Evolutionary conservation across 140 eudicot genomes (phyloP).

Genomic region (Artemisia princeps): DNA sequence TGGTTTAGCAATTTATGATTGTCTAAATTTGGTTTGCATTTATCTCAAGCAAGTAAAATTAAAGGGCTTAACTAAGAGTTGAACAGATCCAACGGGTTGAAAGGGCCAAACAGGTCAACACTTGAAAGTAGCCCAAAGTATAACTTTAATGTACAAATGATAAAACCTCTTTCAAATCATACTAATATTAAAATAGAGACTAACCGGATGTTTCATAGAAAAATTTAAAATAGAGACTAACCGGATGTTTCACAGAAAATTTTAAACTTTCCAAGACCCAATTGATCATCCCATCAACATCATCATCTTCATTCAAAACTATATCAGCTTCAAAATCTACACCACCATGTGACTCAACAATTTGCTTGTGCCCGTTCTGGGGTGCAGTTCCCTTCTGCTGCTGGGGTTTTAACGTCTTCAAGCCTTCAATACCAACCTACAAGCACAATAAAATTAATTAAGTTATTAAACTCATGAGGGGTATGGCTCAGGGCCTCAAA

Average conservation of each 20-base stretch:
- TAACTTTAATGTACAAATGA: too few relatives aligned
- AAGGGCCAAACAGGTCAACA: too few relatives aligned
- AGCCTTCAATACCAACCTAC: constrained; percentile 81
- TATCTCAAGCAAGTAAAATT: too few relatives aligned
- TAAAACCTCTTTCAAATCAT: too few relatives aligned
- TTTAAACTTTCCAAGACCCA: constrained; percentile 66
- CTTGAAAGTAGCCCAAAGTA: too few relatives aligned
- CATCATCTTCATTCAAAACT: constrained; percentile 49
- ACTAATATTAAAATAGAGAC: not conserved
- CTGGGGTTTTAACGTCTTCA: constrained; percentile 76
- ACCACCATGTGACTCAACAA: constrained; percentile 46
- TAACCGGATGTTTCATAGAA: constrained; percentile 84
- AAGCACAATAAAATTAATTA: constrained; percentile 19
- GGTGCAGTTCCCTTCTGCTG: constrained; percentile 29
- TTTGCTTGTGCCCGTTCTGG: constrained; percentile 37
- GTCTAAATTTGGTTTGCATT: too few relatives aligned
- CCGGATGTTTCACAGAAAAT: constrained; percentile 88
- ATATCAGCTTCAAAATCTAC: constrained; percentile 54
- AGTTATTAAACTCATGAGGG: constrained; percentile 7
- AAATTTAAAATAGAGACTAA: constrained; percentile 27
- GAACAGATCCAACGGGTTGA: too few relatives aligned
- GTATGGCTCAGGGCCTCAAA: not conserved
- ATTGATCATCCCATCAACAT: constrained; percentile 35
- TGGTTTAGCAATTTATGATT: too few relatives aligned
- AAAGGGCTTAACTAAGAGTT: too few relatives aligned